A percentile compares a stretch with the other conserved stretches of the same genome.
phyloP scores from a whole-genome alignment of 1,139 yeast species.

The Nadsonia commutata region DNA sequence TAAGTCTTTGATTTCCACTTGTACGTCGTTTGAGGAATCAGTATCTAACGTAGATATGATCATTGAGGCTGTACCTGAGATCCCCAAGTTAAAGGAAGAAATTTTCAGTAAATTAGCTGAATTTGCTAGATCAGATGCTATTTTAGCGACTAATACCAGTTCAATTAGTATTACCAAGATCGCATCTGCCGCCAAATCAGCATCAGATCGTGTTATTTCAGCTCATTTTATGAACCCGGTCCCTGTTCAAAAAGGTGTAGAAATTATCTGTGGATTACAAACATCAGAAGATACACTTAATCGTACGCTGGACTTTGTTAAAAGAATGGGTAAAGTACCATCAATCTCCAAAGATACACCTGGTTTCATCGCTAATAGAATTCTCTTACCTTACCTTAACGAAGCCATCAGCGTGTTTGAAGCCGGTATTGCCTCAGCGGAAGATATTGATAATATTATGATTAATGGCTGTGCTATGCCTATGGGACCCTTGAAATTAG shows the following conservation, averaged over 20 bases:
- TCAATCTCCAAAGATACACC: conserved; percentile 28
- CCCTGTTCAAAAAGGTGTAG: conserved; percentile 33
- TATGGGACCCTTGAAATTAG: conserved; percentile 31
- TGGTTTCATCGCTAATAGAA: conserved; percentile 30
- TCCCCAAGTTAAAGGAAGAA: conserved; percentile 22
- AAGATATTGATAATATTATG: conserved; percentile 31
- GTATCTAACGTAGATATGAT: conserved; percentile 23
- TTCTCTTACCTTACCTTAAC: conserved; percentile 30
- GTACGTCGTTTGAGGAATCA: conserved; percentile 17
- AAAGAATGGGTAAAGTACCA: conserved; percentile 25
- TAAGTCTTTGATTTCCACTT: conserved; percentile 16
- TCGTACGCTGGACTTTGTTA: conserved; percentile 21
- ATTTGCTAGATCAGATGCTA: conserved; percentile 18
- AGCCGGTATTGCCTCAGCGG: conserved; percentile 27
- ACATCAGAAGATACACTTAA: conserved; percentile 24
- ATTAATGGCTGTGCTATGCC: conserved; percentile 34
- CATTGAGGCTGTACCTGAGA: conserved; percentile 32
- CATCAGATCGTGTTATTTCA: conserved; percentile 28
- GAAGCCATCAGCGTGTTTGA: conserved; percentile 30
- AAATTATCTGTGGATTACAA: conserved; percentile 29
- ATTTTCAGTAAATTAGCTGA: conserved; percentile 25
- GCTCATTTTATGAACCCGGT: conserved; percentile 34
- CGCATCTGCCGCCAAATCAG: conserved; percentile 29
- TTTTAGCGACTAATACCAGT: conserved; percentile 31
- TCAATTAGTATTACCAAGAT: conserved; percentile 30